phyloP scores from a whole-genome alignment of 768 basidiomycete species.

The Boletus speciosus region DNA sequence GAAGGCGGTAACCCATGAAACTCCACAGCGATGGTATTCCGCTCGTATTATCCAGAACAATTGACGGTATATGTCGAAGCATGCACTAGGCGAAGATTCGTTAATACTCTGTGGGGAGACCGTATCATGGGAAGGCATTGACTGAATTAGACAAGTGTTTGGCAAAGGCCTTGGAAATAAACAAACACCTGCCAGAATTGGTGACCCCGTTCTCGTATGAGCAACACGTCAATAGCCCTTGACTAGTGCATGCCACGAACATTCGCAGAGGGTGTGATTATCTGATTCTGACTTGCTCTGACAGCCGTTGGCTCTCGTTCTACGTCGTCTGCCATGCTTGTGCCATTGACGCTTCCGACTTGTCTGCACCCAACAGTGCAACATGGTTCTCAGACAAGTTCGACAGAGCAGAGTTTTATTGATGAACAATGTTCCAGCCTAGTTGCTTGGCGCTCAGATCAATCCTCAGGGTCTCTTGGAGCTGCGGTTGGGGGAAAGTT shows the following conservation, averaged over 20 bases:
- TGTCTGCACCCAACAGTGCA: constrained; percentile 12
- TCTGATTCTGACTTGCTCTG: neutral
- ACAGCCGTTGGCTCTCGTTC: neutral
- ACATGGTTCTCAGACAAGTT: constrained; percentile 7
- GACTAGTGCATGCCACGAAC: constrained; percentile 6
- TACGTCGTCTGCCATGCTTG: constrained; percentile 17
- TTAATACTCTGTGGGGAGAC: too few species aligned
- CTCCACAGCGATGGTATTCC: neutral
- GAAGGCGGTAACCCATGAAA: neutral
- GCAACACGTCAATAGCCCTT: neutral
- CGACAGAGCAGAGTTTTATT: constrained; percentile 24
- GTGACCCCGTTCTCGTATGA: constrained; percentile 3
- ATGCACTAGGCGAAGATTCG: neutral
- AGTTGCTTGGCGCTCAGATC: constrained; percentile 15
- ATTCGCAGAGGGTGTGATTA: neutral
- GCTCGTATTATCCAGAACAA: neutral
- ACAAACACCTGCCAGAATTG: constrained; percentile 23
- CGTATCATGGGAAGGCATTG: neutral
- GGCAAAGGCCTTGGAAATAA: constrained; percentile 29
- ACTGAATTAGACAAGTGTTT: constrained; percentile 19
- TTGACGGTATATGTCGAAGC: neutral
- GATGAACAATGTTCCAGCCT: constrained; percentile 19
- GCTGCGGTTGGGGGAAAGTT: constrained; percentile 19
- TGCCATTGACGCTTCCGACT: constrained; percentile 23
- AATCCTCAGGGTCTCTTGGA: constrained; percentile 9